These are phyloP conservation scores for Gomphus bonarii DNA, from an alignment of 1,284 basidiomycete species.

Conservation along the genomic window DNA sequence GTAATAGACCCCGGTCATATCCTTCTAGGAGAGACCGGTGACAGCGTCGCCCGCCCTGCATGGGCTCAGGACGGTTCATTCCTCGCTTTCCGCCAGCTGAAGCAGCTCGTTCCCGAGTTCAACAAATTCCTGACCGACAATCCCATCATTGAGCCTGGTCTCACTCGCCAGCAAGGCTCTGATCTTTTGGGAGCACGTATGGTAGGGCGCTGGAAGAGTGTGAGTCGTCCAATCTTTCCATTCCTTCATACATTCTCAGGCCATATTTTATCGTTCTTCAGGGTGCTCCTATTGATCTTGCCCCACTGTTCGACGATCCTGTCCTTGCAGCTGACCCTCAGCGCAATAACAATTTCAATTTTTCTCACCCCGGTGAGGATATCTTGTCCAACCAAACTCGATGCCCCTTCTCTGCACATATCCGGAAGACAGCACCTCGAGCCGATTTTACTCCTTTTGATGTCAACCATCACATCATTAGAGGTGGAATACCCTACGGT, in stretches of 20 bases:
- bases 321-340: conserved; percentile 25
- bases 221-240: conserved; percentile 16
- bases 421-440: conserved; percentile 46
- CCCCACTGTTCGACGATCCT: conserved; percentile 32
- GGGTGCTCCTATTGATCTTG: conserved; percentile 36
- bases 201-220: conserved; percentile 52
- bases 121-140: conserved; percentile 36
- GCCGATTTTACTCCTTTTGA: conserved; percentile 27
- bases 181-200: conserved; percentile 43
- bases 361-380: conserved; percentile 21
- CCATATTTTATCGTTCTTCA: neutral
- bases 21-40: conserved; percentile 29
- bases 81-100: conserved; percentile 36
- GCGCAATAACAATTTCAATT: conserved; percentile 39
- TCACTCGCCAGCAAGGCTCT: conserved; percentile 30
- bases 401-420: conserved; percentile 48
- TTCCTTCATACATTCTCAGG: neutral
- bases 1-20: conserved; percentile 28
- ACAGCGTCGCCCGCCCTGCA: conserved; percentile 17
- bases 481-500: conserved; percentile 37
- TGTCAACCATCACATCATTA: conserved; percentile 28
- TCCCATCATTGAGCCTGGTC: conserved; percentile 26
- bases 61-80: conserved; percentile 21
- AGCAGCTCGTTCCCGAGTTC: conserved; percentile 47
- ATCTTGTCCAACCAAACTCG: conserved; percentile 24